phyloP scores from a whole-genome alignment of 495 filamentous ascomycete genomes.

The Xylaria intraflava region DNA sequence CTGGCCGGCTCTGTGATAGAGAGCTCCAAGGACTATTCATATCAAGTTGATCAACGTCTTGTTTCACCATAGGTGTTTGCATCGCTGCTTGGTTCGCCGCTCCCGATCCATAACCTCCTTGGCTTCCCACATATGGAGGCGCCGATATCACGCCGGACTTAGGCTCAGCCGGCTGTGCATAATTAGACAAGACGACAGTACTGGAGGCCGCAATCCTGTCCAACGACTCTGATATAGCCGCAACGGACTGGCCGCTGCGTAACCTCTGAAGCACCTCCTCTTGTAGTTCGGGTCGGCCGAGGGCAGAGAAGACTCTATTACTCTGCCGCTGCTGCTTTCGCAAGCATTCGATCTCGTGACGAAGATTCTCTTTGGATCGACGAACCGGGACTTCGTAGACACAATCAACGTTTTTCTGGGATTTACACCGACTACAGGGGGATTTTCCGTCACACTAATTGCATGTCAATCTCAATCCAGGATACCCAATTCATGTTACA shows the following conservation, averaged over 20 bases:
- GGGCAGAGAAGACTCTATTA: slow-evolving; percentile 42
- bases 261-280: slow-evolving; percentile 44
- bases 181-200: slow-evolving; percentile 12
- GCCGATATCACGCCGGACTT: slow-evolving; percentile 17
- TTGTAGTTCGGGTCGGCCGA: slow-evolving; percentile 35
- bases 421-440: slow-evolving; percentile 45
- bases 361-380: slow-evolving; percentile 49
- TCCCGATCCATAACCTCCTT: slow-evolving; percentile 14
- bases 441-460: slow-evolving; percentile 46
- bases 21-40: slow-evolving; percentile 38
- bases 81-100: slow-evolving; percentile 14
- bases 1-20: slow-evolving; percentile 33
- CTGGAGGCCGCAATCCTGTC: slow-evolving; percentile 19
- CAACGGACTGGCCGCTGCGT: slow-evolving; percentile 42
- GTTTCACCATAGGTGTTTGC: slow-evolving; percentile 21
- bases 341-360: slow-evolving; percentile 46
- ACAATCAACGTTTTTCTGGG: slow-evolving; percentile 44
- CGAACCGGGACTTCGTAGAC: slow-evolving; percentile 48
- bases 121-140: slow-evolving; percentile 15
- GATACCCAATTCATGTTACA: neutral
- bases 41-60: slow-evolving; percentile 33
- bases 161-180: slow-evolving; percentile 15
- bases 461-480: neutral
- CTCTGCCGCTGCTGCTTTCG: slow-evolving; percentile 38
- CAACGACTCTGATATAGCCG: slow-evolving; percentile 43